Percentiles rank a stretch among this genome's conserved stretches.
phyloP scores from a whole-genome alignment of 768 basidiomycete species.

The Suillus spraguei region DNA sequence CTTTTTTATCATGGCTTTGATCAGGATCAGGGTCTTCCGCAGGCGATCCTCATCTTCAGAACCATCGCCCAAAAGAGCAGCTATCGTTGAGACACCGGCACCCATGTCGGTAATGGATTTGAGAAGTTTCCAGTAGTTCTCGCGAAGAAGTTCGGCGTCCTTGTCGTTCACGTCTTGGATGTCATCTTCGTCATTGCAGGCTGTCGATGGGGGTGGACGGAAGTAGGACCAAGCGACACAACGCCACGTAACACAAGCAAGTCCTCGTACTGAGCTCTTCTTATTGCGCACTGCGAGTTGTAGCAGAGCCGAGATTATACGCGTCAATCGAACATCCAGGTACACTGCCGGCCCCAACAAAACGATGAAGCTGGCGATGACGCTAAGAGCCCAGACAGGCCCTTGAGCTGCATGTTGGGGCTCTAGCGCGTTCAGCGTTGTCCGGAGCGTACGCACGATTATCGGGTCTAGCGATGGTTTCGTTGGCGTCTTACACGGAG shows the following conservation, averaged over 20 bases:
- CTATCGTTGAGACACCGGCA: conserved; percentile 59
- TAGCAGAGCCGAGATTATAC: conserved; percentile 52
- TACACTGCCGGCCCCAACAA: conserved; percentile 62
- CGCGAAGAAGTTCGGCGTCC: conserved; percentile 31
- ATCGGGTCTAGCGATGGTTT: conserved; percentile 44
- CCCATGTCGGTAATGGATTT: conserved; percentile 57
- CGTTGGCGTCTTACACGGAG: conserved; percentile 40
- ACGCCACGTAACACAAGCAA: conserved; percentile 69
- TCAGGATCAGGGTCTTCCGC: conserved; percentile 47
- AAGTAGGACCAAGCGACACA: conserved; percentile 66
- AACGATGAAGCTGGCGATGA: conserved; percentile 65
- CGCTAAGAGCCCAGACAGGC: conserved; percentile 75
- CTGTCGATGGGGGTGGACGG: conserved; percentile 44
- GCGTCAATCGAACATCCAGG: conserved; percentile 44
- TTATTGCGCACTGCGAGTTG: conserved; percentile 59
- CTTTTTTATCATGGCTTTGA: conserved; percentile 60
- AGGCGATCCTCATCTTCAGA: conserved; percentile 43
- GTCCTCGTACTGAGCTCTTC: conserved; percentile 63
- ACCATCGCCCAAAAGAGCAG: conserved; percentile 49
- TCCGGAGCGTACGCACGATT: conserved; percentile 68
- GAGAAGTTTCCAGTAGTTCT: conserved; percentile 51
- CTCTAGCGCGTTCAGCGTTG: conserved; percentile 56
- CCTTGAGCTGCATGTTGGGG: conserved; percentile 69
- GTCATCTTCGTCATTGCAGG: conserved; percentile 28
- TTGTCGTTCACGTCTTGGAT: conserved; percentile 21